These are phyloP conservation scores for Wickerhamiella brachini DNA, from an alignment of 805 yeast genomes.

Conservation along the genomic window DNA sequence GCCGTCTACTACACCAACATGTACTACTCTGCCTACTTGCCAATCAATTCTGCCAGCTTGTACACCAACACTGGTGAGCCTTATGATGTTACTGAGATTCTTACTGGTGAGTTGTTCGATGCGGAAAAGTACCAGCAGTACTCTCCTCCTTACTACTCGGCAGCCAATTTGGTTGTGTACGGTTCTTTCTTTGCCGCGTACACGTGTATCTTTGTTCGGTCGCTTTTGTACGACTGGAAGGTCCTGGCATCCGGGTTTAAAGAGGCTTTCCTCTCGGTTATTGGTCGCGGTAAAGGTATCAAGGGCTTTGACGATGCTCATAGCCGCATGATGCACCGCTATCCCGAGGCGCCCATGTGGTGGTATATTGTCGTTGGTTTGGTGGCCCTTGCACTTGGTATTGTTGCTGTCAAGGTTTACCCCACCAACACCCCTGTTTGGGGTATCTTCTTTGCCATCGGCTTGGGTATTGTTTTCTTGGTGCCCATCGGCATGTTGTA, in stretches of 20 bases:
- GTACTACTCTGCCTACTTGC: constrained; percentile 39
- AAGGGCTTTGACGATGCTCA: constrained; percentile 31
- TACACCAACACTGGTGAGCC: constrained; percentile 32
- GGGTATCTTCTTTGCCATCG: constrained; percentile 46
- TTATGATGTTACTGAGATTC: constrained; percentile 31
- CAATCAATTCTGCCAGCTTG: constrained; percentile 33
- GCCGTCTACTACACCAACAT: constrained; percentile 33
- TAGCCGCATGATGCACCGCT: constrained; percentile 34
- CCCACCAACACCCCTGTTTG: constrained; percentile 31
- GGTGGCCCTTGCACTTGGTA: constrained; percentile 31
- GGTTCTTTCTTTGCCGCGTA: constrained; percentile 40
- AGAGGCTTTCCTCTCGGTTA: constrained; percentile 7
- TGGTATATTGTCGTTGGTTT: constrained; percentile 33
- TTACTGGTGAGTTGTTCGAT: constrained; percentile 31
- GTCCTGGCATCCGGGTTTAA: constrained; percentile 17
- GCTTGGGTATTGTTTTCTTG: constrained; percentile 41
- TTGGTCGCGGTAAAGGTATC: constrained; percentile 7
- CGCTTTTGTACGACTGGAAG: constrained; percentile 33
- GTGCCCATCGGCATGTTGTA: constrained; percentile 49
- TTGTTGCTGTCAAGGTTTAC: constrained; percentile 32
- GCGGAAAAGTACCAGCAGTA: constrained; percentile 31
- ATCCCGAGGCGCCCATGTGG: constrained; percentile 41
- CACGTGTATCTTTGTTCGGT: constrained; percentile 39
- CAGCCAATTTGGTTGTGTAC: constrained; percentile 39
- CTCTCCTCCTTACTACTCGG: constrained; percentile 47